Conservation (phyloP, 169 alveolate genomes). For the Eimeria acervulina region DNA sequence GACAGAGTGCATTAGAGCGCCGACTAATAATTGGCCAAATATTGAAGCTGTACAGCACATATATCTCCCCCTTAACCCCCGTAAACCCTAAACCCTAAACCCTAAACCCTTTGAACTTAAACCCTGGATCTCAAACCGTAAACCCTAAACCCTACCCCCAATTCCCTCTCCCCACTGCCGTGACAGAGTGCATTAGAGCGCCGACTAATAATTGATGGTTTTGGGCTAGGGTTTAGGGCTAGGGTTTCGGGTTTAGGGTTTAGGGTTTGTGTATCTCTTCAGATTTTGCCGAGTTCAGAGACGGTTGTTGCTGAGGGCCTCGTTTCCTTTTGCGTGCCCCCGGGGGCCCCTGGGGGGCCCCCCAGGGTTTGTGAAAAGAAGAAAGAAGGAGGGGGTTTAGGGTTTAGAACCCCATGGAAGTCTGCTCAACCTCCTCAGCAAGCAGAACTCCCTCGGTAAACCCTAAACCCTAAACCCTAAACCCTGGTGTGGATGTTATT, state of each 20-base stretch:
- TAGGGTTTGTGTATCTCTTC: not conserved
- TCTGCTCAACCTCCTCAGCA: not conserved
- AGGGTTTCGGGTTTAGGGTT: conserved; percentile 20
- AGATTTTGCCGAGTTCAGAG: not conserved
- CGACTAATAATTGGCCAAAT: conserved; percentile 13
- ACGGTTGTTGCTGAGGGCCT: not conserved
- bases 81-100: conserved; percentile 43
- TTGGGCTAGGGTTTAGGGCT: not conserved
- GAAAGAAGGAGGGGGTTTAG: not conserved
- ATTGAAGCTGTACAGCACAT: conserved; percentile 76
- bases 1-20: too few species aligned
- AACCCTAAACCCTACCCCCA: not conserved
- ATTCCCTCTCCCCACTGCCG: not conserved
- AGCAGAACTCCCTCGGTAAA: conserved; percentile 11
- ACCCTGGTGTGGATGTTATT: not conserved
- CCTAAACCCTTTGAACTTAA: not conserved
- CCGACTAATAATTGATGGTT: not conserved
- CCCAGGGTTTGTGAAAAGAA: not conserved
- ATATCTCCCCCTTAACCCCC: conserved; percentile 67
- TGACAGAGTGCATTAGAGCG: too few species aligned
- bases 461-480: conserved; percentile 43
- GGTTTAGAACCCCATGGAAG: conserved; percentile 35
- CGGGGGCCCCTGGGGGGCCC: not conserved
- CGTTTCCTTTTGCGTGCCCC: not conserved
- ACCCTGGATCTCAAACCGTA: not conserved